phyloP scores from a whole-genome alignment of 2,329 filamentous ascomycete species.

The Phoma sp. region DNA sequence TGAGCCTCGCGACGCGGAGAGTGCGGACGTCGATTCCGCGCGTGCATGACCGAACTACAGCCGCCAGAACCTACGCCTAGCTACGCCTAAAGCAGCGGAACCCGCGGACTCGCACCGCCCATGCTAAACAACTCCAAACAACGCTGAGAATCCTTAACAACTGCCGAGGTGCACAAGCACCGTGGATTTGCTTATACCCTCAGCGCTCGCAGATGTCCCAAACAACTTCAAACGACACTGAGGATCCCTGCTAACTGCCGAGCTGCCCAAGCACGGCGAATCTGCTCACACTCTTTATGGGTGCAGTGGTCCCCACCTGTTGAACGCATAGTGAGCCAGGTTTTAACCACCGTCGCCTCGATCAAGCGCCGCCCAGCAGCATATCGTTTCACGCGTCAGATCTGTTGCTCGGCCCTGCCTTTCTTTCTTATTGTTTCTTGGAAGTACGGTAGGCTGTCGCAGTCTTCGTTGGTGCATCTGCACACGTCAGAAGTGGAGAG shows the following conservation, averaged over 20 bases:
- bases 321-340: neutral
- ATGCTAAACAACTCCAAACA: constrained; percentile 6
- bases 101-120: constrained; percentile 13
- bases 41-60: constrained; percentile 25
- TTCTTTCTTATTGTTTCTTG: neutral
- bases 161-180: constrained; percentile 3
- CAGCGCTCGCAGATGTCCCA: neutral
- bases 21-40: constrained; percentile 24
- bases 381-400: constrained; percentile 8
- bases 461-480: neutral
- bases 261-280: neutral
- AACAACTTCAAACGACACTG: constrained; percentile 4
- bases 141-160: constrained; percentile 1
- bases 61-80: constrained; percentile 12
- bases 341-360: neutral
- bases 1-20: constrained; percentile 17
- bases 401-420: neutral
- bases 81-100: constrained; percentile 16
- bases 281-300: neutral
- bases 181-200: neutral
- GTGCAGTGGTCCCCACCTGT: neutral
- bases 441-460: neutral
- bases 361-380: neutral
- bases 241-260: constrained; percentile 7
- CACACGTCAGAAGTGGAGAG: too few species aligned